Evolutionary conservation across 768 basidiomycete genomes (phyloP), one percentile per base, ranked within the genome.

Genomic region (Podaxis sp.): DNA sequence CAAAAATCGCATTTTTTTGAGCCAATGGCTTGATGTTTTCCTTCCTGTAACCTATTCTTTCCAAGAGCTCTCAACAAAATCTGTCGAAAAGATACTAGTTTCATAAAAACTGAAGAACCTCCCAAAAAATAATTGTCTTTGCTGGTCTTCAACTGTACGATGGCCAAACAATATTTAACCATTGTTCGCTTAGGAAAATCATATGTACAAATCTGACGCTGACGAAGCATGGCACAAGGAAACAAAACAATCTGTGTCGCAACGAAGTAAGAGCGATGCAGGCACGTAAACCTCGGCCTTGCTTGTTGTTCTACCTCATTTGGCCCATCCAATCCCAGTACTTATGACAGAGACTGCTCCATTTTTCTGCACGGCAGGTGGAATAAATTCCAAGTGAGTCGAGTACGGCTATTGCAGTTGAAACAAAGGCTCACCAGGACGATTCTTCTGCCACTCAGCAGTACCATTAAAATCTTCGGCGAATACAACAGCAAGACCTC

Each of bases 401-500:
- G 40, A 0, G 1, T 26, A 26, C 2, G 7, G 1, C 17, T 15
- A 48, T 12, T 22, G 11, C 7, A 2, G 41, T 17, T 20, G n/a
- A 13, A 20, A 5, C 7, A 11, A 24, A 26, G 22, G 24, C 48
- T 24, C 20, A 49, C 48, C 20, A 6, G 48, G 48, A 49, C n/a
- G n/a, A 26, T 49, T 22, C 24, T 49, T 20, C 12, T 49, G 48
- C 48, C 24, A 49, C 1, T 17, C 20, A 7, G 20, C 48, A 11
- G 38, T 38, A 38, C 24, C 54, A 5, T 38, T 6, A 37, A 44
- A 22, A 36, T 65, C 62, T 56, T 67, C 66, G 2, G 66, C 65
- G n/a, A 67, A 54, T 13, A 67, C 64, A 24, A 67, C 44, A 4
- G 62, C 62, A 24, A 67, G 59, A n/a, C 66, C 66, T 13, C 64